Conservation (phyloP, 208 protist species). For the Crithidia brevicula region DNA sequence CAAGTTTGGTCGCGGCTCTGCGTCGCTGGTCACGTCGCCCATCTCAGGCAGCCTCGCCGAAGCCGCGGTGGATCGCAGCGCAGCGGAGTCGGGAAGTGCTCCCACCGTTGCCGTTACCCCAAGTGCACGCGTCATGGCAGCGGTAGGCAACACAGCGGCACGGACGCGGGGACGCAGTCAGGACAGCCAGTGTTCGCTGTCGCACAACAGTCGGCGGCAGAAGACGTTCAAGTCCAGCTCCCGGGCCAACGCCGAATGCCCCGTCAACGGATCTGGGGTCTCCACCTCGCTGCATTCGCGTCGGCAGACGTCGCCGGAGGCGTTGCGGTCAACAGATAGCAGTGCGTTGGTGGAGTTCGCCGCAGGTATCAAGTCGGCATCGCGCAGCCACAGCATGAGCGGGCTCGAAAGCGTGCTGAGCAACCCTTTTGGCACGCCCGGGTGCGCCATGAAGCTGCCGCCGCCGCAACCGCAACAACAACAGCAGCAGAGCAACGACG, state of each 20-base stretch:
- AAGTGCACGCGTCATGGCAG: background rate
- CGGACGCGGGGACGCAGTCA: slow-evolving; percentile 6
- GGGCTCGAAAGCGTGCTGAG: slow-evolving; percentile 30
- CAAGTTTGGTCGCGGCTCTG: slow-evolving; percentile 4
- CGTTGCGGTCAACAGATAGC: slow-evolving; percentile 7
- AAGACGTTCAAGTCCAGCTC: slow-evolving; percentile 4
- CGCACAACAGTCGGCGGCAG: slow-evolving; percentile 5
- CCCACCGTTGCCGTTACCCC: slow-evolving; percentile 10
- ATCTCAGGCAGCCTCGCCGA: slow-evolving; percentile 6
- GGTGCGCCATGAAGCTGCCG: slow-evolving; percentile 23
- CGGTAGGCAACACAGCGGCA: background rate
- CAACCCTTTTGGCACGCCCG: slow-evolving; percentile 7
- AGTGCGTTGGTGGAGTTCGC: slow-evolving; percentile 3
- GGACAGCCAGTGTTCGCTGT: slow-evolving; percentile 4
- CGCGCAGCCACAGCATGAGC: slow-evolving; percentile 27
- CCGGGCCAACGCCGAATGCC: slow-evolving; percentile 2
- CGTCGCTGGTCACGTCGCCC: slow-evolving; percentile 12
- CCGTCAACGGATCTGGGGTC: too few relatives aligned
- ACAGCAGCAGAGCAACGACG: slow-evolving; percentile 14
- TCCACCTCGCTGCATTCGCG: slow-evolving; percentile 3
- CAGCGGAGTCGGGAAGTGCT: slow-evolving; percentile 2
- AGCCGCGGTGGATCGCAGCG: slow-evolving; percentile 2
- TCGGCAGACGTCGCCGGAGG: slow-evolving; percentile 19
- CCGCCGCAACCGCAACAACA: too few relatives aligned
- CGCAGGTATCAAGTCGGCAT: background rate